Conservation (phyloP, 345 rosid genomes). For the Salix dunnii region DNA sequence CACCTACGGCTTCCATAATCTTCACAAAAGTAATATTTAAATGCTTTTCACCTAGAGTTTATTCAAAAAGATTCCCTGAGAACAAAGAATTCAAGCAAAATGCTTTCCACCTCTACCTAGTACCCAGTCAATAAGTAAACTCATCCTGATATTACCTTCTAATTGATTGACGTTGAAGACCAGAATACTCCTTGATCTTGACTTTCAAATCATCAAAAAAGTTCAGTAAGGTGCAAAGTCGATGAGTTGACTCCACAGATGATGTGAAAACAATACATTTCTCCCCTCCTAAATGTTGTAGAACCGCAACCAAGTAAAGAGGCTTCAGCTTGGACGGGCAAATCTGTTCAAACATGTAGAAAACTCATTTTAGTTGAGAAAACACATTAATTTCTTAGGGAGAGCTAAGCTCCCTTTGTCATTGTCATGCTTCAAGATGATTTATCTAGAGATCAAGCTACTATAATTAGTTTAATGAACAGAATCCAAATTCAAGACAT, state of each 20-base stretch:
- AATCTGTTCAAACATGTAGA: conserved; percentile 40
- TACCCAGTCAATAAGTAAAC: not conserved
- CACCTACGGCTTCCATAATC: too few relatives aligned
- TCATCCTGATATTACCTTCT: conserved; percentile 55
- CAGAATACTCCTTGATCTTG: conserved; percentile 84
- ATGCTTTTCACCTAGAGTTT: too few relatives aligned
- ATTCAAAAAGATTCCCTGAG: too few relatives aligned
- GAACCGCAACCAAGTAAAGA: conserved; percentile 66
- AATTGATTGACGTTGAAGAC: conserved; percentile 68
- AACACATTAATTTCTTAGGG: not conserved
- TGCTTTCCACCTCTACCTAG: not conserved
- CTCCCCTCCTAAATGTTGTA: conserved; percentile 66
- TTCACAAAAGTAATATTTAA: too few relatives aligned
- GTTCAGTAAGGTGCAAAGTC: conserved; percentile 71
- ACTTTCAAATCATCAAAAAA: conserved; percentile 64
- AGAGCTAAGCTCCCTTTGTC: not conserved
- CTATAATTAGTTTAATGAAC: not conserved
- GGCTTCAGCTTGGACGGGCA: conserved; percentile 80
- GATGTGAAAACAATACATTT: conserved; percentile 85
- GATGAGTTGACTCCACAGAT: conserved; percentile 83
- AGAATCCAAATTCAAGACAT: not conserved
- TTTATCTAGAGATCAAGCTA: not conserved
- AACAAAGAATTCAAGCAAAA: too few relatives aligned
- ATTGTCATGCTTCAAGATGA: not conserved
- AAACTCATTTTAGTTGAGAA: not conserved